These are phyloP conservation scores for Blastobotrys elegans DNA, from an alignment of 1,139 yeast genomes.

Conservation along the genomic window DNA sequence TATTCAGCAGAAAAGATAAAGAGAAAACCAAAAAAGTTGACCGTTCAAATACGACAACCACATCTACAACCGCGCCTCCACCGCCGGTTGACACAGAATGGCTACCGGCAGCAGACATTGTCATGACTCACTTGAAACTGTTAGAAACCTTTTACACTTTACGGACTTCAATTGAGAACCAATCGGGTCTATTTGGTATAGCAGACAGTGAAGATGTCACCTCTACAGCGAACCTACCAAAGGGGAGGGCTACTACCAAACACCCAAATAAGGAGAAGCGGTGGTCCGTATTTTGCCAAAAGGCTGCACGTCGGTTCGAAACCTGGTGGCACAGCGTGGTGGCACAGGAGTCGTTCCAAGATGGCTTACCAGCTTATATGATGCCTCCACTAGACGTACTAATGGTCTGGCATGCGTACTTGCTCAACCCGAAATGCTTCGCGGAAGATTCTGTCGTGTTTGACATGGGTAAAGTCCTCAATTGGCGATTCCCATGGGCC, in stretches of 20 bases:
- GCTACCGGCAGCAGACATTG: neutral
- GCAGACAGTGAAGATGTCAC: no score
- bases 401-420: slow-evolving; percentile 41
- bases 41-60: neutral
- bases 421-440: slow-evolving; percentile 33
- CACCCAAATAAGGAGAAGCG: slow-evolving; percentile 24
- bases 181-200: slow-evolving; percentile 20
- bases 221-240: neutral
- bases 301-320: slow-evolving; percentile 35
- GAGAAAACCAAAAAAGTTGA: neutral
- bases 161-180: slow-evolving; percentile 23
- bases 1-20: neutral
- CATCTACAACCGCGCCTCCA: neutral
- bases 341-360: neutral
- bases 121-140: slow-evolving; percentile 35
- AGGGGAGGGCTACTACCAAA: neutral
- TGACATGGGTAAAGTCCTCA: neutral
- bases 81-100: neutral
- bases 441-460: slow-evolving; percentile 31
- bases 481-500: slow-evolving; percentile 6
- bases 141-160: slow-evolving; percentile 33
- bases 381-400: slow-evolving; percentile 40
- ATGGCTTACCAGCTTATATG: neutral
- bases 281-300: slow-evolving; percentile 35
- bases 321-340: slow-evolving; percentile 26